Evolutionary conservation across 345 rosid species (phyloP).

Genomic region (Psidium guajava): DNA sequence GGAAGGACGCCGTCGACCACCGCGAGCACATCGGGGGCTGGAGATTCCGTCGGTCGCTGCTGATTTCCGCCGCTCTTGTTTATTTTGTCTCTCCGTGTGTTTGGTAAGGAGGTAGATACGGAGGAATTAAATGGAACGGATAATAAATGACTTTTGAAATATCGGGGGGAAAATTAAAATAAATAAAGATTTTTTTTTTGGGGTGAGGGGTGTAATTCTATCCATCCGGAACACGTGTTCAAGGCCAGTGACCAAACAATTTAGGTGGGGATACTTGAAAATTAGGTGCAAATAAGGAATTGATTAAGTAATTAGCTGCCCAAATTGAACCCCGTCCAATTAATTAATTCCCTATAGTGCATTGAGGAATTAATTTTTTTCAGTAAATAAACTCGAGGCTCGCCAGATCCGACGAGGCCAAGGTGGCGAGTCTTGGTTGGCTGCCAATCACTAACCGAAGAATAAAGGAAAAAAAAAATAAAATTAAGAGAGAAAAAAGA

Average conservation of each 20-base stretch:
- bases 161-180: not conserved
- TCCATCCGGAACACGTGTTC: not conserved
- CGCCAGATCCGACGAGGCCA: too few species aligned
- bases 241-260: not conserved
- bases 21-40: not conserved
- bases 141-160: not conserved
- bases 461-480: too few species aligned
- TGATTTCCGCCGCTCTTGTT: not conserved
- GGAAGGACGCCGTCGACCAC: slow-evolving; percentile 7
- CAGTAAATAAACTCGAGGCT: too few species aligned
- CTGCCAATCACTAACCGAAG: too few species aligned
- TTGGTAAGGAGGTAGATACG: not conserved
- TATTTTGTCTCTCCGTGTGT: not conserved
- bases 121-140: not conserved
- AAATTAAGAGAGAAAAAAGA: too few species aligned
- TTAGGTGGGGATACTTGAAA: not conserved
- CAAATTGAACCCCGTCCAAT: too few species aligned
- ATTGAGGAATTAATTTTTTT: too few species aligned
- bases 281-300: not conserved
- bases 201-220: not conserved
- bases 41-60: not conserved
- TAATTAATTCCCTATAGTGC: too few species aligned
- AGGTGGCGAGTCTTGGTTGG: too few species aligned
- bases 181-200: not conserved
- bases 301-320: too few species aligned